Conservation (phyloP, 2,329 filamentous ascomycete species). For the Ascochyta lentis region DNA sequence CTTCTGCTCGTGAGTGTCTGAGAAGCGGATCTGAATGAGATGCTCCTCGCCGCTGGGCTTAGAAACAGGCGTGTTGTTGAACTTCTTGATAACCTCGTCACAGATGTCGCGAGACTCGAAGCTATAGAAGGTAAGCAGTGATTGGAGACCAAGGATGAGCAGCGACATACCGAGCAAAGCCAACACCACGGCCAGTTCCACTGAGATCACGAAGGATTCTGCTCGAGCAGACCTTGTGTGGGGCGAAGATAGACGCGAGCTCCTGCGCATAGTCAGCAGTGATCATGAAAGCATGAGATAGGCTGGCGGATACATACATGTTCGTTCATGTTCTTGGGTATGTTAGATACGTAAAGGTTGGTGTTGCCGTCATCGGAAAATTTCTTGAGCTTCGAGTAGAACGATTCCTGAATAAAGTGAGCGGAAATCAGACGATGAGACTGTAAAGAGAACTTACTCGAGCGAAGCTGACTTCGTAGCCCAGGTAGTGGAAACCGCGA, state of each 20-base stretch:
- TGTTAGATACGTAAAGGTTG: slow-evolving; percentile 97
- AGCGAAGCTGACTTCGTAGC: slow-evolving; percentile 97
- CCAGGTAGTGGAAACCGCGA: slow-evolving; percentile 89
- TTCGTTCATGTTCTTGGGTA: slow-evolving; percentile 91
- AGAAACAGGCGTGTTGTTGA: slow-evolving; percentile 70
- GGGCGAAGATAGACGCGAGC: slow-evolving; percentile 77
- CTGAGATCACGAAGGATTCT: slow-evolving; percentile 92
- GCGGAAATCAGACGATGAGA: neutral
- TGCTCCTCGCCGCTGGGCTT: slow-evolving; percentile 73
- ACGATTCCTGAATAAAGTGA: slow-evolving; percentile 70
- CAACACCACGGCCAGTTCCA: slow-evolving; percentile 94
- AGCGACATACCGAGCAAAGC: slow-evolving; percentile 83
- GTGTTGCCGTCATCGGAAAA: slow-evolving; percentile 89
- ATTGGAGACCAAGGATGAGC: neutral
- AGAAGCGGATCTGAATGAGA: slow-evolving; percentile 91
- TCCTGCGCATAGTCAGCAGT: slow-evolving; percentile 59
- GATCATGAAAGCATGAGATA: neutral
- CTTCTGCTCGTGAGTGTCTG: slow-evolving; percentile 96
- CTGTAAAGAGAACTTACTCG: slow-evolving; percentile 64
- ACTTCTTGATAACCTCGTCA: slow-evolving; percentile 85
- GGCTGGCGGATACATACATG: slow-evolving; percentile 63
- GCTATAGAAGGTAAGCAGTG: slow-evolving; percentile 57
- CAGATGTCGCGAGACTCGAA: slow-evolving; percentile 91
- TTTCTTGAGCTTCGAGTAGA: slow-evolving; percentile 97
- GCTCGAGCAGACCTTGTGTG: slow-evolving; percentile 86